Evolutionary conservation across 495 filamentous ascomycete genomes (phyloP), one percentile per base, ranked within the genome.

Genomic region (Lasiosphaeria hispida): DNA sequence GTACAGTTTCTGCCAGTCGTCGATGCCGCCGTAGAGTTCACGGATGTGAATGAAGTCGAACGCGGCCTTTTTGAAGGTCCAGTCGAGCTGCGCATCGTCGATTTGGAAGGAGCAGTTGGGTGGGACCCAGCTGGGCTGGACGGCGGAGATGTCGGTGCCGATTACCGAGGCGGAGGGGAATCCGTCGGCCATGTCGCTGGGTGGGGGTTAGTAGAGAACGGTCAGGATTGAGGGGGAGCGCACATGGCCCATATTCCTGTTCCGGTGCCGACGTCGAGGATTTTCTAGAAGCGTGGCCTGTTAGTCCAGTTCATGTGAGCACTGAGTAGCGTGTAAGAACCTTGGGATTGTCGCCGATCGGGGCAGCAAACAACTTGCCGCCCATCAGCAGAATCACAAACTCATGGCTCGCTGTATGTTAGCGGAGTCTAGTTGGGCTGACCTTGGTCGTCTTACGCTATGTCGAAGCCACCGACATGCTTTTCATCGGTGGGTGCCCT

Each of bases 61-160:
- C 3, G 10, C 3, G 38, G 33, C 33, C 15, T 54, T 30, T 9
- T 19, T 10, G 13, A 54, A 54, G 7, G 51, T 43, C 51, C 51
- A 54, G 8, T 42, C 39, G 15, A 50, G 45, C 55, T 57, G 43
- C 4, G 43, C 62, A 52, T 83, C 80, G 57, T 84, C 81, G 42
- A 83, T 64, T 59, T 89, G 80, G 58, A 82, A 86, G 39, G 67
- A 69, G 18, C 67, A 62, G 61, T 83, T 84, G 1, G 77, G 77
- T 4, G 79, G 77, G 6, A 79, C 70, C 65, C 73, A 76, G 19
- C 65, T 68, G 0, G 77, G 76, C 52, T 80, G 76, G 51, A 77
- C 73, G 1, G 77, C 69, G n/a, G 76, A 80, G 48, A 86, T 72
- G 57, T 85, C 82, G 19, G 80, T 80, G 44, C 83, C 83, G 44